A percentile compares a stretch with the other conserved stretches of the same genome.
These are phyloP conservation scores for Naganishia albida DNA, from an alignment of 1,284 basidiomycete species.

Conservation along the genomic window DNA sequence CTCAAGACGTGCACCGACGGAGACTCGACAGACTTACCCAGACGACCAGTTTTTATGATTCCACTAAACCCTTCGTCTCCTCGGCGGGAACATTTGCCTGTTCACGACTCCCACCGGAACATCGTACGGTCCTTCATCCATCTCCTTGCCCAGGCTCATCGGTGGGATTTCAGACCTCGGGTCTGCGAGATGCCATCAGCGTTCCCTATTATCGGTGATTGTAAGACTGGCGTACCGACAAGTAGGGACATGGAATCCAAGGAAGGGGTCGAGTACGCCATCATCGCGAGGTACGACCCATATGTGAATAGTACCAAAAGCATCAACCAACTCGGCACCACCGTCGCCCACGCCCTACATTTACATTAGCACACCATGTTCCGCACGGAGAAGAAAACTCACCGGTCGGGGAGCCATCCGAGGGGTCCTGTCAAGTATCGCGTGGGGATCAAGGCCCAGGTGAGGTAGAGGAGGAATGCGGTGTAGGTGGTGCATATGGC, in stretches of 20 bases:
- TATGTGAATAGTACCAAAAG: constrained; percentile 19
- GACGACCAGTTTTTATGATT: no score
- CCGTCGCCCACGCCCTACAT: constrained; percentile 24
- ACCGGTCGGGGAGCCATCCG: constrained; percentile 22
- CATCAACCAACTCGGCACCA: constrained; percentile 24
- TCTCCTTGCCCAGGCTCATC: not conserved
- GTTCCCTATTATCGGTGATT: not conserved
- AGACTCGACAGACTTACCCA: no score
- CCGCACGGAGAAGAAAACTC: not conserved
- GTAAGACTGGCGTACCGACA: not conserved
- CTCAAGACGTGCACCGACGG: no score
- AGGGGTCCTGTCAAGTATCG: not conserved
- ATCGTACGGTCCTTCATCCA: constrained; percentile 15
- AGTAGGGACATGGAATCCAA: constrained; percentile 7
- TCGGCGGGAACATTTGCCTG: constrained; percentile 1
- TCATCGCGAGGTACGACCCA: constrained; percentile 9
- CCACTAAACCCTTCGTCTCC: not conserved
- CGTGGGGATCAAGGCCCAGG: constrained; percentile 15
- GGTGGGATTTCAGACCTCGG: not conserved
- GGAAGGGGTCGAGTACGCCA: constrained; percentile 12
- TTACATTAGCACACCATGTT: not conserved
- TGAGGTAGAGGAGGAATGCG: constrained; percentile 14
- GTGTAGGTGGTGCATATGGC: constrained; percentile 25
- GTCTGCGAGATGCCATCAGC: not conserved
- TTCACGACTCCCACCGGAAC: constrained; percentile 15